Conservation (phyloP, 768 basidiomycete genomes). For the Russula vinacea region DNA sequence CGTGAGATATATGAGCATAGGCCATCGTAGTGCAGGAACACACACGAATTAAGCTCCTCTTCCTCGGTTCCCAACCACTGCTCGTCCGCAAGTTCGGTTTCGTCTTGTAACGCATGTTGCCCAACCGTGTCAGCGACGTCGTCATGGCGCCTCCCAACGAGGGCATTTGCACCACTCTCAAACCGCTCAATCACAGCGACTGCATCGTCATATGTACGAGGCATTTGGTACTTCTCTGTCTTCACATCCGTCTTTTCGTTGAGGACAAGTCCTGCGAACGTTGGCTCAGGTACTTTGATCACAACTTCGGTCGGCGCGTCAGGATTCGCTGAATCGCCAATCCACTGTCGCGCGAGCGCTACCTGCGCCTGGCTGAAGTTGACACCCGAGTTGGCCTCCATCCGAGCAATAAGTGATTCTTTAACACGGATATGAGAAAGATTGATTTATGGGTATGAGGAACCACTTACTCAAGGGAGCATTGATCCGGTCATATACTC, state of each 20-base stretch:
- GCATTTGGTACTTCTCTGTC: conserved; percentile 64
- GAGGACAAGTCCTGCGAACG: conserved; percentile 46
- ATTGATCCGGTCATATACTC: conserved; percentile 89
- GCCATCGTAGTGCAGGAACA: conserved; percentile 31
- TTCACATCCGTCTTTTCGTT: conserved; percentile 53
- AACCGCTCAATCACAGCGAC: conserved; percentile 64
- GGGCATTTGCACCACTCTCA: conserved; percentile 55
- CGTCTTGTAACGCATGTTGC: conserved; percentile 73
- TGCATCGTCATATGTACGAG: conserved; percentile 65
- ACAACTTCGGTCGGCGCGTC: conserved; percentile 51
- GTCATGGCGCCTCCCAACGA: conserved; percentile 51
- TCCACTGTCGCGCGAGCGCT: conserved; percentile 75
- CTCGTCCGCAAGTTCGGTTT: conserved; percentile 65
- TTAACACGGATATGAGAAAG: not conserved
- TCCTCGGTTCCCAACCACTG: conserved; percentile 79
- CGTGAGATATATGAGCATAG: conserved; percentile 30
- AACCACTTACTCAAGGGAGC: conserved; percentile 54
- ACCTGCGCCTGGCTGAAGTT: conserved; percentile 84
- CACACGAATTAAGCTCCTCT: conserved; percentile 78
- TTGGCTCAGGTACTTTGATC: conserved; percentile 54
- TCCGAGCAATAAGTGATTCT: conserved; percentile 56
- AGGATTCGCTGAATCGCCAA: conserved; percentile 45
- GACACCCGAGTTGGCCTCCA: conserved; percentile 73
- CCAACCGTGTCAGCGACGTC: conserved; percentile 71
- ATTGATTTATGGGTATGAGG: not conserved